phyloP scores from a whole-genome alignment of 768 basidiomycete species.

The Kwoniella bestiolae region DNA sequence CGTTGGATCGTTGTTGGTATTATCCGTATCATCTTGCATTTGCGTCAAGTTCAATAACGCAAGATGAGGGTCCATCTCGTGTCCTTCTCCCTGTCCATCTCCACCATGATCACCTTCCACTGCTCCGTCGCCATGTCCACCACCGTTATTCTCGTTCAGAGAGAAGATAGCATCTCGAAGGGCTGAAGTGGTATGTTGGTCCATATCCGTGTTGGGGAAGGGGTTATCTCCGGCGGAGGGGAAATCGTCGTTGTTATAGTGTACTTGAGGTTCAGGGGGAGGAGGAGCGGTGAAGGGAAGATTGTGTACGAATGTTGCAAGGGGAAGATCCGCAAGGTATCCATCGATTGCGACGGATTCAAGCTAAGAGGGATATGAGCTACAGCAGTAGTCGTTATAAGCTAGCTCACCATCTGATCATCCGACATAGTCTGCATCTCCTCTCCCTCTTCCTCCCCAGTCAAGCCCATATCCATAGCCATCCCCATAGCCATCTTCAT shows the following conservation, averaged over 20 bases:
- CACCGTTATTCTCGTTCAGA: conserved; percentile 42
- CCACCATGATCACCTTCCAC: conserved; percentile 33
- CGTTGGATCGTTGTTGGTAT: conserved; percentile 2
- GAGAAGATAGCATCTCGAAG: conserved; percentile 54
- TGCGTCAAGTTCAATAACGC: conserved; percentile 48
- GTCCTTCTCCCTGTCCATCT: conserved; percentile 32
- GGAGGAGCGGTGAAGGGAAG: conserved; percentile 38
- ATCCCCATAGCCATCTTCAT: conserved; percentile 52
- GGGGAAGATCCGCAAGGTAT: conserved; percentile 51
- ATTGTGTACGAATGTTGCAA: conserved; percentile 48
- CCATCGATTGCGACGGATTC: conserved; percentile 53
- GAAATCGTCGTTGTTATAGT: conserved; percentile 40
- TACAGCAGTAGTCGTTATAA: background rate
- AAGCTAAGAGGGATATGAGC: too few species aligned
- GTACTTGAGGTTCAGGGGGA: conserved; percentile 10
- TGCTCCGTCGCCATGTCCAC: conserved; percentile 27
- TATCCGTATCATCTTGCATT: conserved; percentile 30
- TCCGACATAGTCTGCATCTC: conserved; percentile 49
- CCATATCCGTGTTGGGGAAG: conserved; percentile 49
- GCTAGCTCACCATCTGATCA: conserved; percentile 48
- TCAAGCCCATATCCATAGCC: conserved; percentile 51
- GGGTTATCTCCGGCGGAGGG: conserved; percentile 28
- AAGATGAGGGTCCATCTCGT: conserved; percentile 44
- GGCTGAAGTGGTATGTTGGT: conserved; percentile 53
- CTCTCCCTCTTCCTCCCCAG: conserved; percentile 50